Evolutionary conservation across 768 basidiomycete genomes (phyloP).

Genomic region (Boletellus ananas): DNA sequence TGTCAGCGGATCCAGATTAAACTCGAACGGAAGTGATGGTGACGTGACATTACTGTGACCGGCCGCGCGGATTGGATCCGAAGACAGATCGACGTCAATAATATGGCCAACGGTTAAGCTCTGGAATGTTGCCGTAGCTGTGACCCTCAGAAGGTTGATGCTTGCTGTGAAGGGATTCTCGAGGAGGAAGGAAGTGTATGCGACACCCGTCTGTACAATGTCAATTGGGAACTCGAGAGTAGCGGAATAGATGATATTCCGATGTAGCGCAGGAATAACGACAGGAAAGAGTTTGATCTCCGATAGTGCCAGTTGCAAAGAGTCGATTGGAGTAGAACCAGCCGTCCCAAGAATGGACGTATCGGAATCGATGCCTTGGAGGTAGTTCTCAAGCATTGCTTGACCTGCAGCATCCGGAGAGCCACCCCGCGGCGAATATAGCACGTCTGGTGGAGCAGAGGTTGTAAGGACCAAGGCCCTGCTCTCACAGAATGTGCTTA

Average conservation of each 20-base stretch:
- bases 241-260: slow-evolving; percentile 55
- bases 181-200: slow-evolving; percentile 54
- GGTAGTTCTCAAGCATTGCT: slow-evolving; percentile 57
- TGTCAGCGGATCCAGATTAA: slow-evolving; percentile 59
- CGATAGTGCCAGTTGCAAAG: slow-evolving; percentile 58
- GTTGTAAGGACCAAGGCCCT: slow-evolving; percentile 1
- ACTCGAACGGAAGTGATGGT: slow-evolving; percentile 51
- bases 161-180: slow-evolving; percentile 71
- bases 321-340: slow-evolving; percentile 55
- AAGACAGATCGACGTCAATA: slow-evolving; percentile 49
- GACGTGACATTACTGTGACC: slow-evolving; percentile 61
- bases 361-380: slow-evolving; percentile 57
- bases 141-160: slow-evolving; percentile 57
- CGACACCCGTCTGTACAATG: slow-evolving; percentile 58
- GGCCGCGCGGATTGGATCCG: slow-evolving; percentile 53
- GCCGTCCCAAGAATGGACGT: slow-evolving; percentile 55
- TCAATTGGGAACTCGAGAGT: slow-evolving; percentile 58
- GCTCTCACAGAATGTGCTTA: slow-evolving; percentile 15
- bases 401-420: slow-evolving; percentile 50
- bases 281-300: slow-evolving; percentile 58
- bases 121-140: slow-evolving; percentile 52
- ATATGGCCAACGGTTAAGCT: slow-evolving; percentile 57
- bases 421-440: slow-evolving; percentile 54
- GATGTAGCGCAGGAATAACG: slow-evolving; percentile 59
- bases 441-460: slow-evolving; percentile 41